A percentile compares a stretch with the other conserved stretches of the same genome.
Evolutionary conservation across 495 filamentous ascomycete species (phyloP).

Genomic region (Annulohypoxylon bovei): DNA sequence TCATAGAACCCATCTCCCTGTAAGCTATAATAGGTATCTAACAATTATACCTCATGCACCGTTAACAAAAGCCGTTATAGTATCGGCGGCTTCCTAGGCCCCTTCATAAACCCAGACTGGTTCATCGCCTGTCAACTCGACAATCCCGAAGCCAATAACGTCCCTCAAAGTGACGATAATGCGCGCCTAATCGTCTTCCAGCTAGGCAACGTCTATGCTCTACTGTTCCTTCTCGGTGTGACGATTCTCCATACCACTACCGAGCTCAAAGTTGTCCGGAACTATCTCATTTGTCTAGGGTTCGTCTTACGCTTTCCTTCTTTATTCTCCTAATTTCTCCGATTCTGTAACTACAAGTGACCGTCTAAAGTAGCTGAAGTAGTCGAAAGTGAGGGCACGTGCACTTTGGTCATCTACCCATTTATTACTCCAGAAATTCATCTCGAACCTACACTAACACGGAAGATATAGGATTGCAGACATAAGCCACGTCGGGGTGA

Average conservation of each 20-base stretch:
- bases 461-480: slow-evolving; percentile 62
- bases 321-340: neutral
- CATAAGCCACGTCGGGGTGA: slow-evolving; percentile 74
- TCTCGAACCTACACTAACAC: neutral
- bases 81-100: slow-evolving; percentile 64
- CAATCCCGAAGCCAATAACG: slow-evolving; percentile 36
- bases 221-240: slow-evolving; percentile 70
- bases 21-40: slow-evolving; percentile 50
- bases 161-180: slow-evolving; percentile 39
- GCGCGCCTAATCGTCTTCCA: slow-evolving; percentile 57
- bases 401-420: neutral
- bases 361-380: neutral
- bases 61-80: slow-evolving; percentile 43
- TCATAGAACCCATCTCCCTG: slow-evolving; percentile 76
- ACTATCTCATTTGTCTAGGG: slow-evolving; percentile 72
- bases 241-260: slow-evolving; percentile 68
- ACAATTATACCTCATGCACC: neutral
- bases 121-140: slow-evolving; percentile 71
- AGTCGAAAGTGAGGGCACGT: neutral
- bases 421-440: neutral
- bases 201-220: slow-evolving; percentile 73
- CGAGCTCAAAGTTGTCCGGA: slow-evolving; percentile 71
- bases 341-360: neutral
- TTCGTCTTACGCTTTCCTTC: slow-evolving; percentile 19
- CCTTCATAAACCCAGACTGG: slow-evolving; percentile 64